Base-by-base conservation (phyloP, 2,329 filamentous ascomycete genomes). In the Pyrenochaeta sp. region DNA sequence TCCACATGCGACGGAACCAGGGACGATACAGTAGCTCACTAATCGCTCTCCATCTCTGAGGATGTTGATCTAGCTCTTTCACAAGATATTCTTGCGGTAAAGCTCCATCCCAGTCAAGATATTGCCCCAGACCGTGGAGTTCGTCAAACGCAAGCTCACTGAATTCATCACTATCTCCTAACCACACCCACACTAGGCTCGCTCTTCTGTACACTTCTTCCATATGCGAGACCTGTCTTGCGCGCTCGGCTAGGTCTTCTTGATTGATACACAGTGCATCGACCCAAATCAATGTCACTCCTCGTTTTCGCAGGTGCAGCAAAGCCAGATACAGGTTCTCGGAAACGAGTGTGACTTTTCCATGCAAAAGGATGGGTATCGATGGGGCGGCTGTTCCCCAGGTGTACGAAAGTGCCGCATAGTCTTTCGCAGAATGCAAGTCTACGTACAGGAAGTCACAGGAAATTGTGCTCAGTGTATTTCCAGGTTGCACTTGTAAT, bases 251-350 rank as follows among this genome's bases (percentile, higher is more conserved):
- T 19, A 39, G 19, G 39, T 65, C 51, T 2, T 40, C 27, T 39
- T 65, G 62, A 36, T 61, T 61, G 42, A 65, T 64, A 34, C 62
- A 65, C 4, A 63, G 30, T n/a, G 50, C 53, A 36, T 65, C 62
- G 8, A 61, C 54, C 56, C 56, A 58, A 30, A 58, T 13, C 36
- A 6, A 34, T 27, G 39, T 27, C 9, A 58, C 46, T 13, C 25
- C 25, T n/a, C 56, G 13, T 42, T 54, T 49, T 13, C 56, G 56
- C 8, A 58, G 51, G 30, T 58, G 56, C 22, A 58, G 24, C 24
- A 58, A 30, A 15, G 56, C 56, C 45, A 54, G 28, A 28, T 54
- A 54, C 3, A 58, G 46, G 24, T 54, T 58, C 30, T 58, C 56
- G 6, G 56, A 34, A 8, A 54, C 28, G 30, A 58, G 13, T 5